A percentile compares a stretch with the other conserved stretches of the same genome.
phyloP scores from a whole-genome alignment of 306 rosid species.

The Leucaena leucocephala region DNA sequence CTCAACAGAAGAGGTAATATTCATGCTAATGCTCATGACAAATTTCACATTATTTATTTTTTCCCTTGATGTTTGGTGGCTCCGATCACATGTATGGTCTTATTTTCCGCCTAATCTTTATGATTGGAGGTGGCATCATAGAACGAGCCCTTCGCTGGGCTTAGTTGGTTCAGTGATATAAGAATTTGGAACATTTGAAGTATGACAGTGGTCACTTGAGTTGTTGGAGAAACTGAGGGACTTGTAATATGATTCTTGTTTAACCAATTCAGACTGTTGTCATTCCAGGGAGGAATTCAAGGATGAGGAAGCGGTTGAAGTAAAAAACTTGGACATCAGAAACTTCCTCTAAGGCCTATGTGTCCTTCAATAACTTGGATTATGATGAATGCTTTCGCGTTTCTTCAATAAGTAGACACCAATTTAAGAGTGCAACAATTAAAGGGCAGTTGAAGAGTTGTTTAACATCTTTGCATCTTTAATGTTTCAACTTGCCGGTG shows the following conservation, averaged over 20 bases:
- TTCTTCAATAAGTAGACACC: conserved; percentile 64
- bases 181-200: conserved; percentile 16
- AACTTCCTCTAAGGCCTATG: conserved; percentile 63
- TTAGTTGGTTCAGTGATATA: not conserved
- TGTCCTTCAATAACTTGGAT: conserved; percentile 35
- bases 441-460: conserved; percentile 40
- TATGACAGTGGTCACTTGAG: not conserved
- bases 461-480: conserved; percentile 38
- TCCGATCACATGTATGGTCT: conserved; percentile 1
- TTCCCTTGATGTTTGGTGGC: conserved; percentile 24
- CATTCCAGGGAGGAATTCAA: conserved; percentile 94
- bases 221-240: not conserved
- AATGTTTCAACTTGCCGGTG: conserved; percentile 32
- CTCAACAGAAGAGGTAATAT: conserved; percentile 76
- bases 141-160: conserved; percentile 15
- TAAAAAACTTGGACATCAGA: conserved; percentile 83
- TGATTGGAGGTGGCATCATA: conserved; percentile 8
- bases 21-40: not conserved
- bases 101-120: conserved; percentile 14
- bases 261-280: conserved; percentile 16
- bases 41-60: not conserved
- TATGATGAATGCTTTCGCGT: conserved; percentile 41
- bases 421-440: conserved; percentile 45
- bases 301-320: conserved; percentile 65
- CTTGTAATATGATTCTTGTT: not conserved